phyloP scores from a whole-genome alignment of 192 early-diverging fungal genomes.

The Coemansia pectinata region DNA sequence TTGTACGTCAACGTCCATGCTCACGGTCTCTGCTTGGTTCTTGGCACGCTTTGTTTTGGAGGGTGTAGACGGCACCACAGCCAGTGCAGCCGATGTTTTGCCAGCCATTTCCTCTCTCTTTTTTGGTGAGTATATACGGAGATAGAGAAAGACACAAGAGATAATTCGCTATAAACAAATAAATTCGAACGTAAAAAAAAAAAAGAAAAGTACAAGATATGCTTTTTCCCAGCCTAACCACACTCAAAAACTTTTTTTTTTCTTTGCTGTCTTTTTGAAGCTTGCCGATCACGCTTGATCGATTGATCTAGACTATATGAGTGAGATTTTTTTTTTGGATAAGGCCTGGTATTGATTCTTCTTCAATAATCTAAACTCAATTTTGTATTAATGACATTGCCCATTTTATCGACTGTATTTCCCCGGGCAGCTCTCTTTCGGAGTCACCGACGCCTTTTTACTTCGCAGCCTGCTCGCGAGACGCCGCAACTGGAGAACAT shows the following conservation, averaged over 20 bases:
- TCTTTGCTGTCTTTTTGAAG: not conserved
- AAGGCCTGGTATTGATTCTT: not conserved
- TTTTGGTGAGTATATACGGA: not conserved
- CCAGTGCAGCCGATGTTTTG: not conserved
- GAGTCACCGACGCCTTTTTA: not conserved
- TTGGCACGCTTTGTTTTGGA: not conserved
- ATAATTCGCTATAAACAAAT: not conserved
- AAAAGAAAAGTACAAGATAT: not conserved
- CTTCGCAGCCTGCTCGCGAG: not conserved
- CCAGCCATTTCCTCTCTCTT: not conserved
- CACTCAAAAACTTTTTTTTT: constrained; percentile 3
- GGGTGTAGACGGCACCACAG: not conserved
- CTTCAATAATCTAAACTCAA: not conserved
- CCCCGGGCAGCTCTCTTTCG: not conserved
- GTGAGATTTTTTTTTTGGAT: not conserved
- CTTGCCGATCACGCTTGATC: not conserved
- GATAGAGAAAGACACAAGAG: not conserved
- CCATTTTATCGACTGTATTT: not conserved
- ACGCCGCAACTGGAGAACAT: constrained; percentile 28
- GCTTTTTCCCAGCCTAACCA: not conserved
- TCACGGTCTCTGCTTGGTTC: not conserved
- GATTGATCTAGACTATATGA: not conserved
- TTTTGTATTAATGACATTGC: not conserved
- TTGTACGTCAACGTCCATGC: not conserved
- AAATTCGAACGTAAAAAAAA: not conserved